These are phyloP conservation scores for Suhomyces yuchorum DNA, from an alignment of 1,139 yeast genomes.

Conservation along the genomic window DNA sequence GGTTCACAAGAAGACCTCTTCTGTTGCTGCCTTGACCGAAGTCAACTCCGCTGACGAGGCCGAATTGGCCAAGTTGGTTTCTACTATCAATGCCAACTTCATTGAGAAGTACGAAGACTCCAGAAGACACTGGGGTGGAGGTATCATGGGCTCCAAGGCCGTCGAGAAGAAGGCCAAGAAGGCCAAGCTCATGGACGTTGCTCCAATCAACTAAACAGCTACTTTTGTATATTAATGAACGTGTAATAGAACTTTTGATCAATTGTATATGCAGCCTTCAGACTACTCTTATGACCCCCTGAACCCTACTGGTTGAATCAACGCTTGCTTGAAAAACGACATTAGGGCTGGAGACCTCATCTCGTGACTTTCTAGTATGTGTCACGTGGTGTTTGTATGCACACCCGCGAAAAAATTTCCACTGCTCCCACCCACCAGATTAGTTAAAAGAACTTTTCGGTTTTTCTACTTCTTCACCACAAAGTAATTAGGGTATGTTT, in stretches of 20 bases:
- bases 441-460: slow-evolving; percentile 12
- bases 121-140: slow-evolving; percentile 99
- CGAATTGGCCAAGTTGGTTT: slow-evolving; percentile 86
- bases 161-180: slow-evolving; percentile 62
- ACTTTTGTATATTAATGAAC: slow-evolving; percentile 12
- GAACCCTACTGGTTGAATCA: no score
- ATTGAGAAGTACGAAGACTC: slow-evolving; percentile 88
- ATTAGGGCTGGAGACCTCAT: slow-evolving; percentile 19
- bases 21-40: slow-evolving; percentile 96
- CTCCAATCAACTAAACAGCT: slow-evolving; percentile 18
- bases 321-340: not conserved
- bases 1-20: slow-evolving; percentile 94
- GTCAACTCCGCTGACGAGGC: slow-evolving; percentile 93
- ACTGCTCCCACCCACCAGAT: slow-evolving; percentile 8
- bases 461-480: slow-evolving; percentile 11
- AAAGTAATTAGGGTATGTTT: slow-evolving; percentile 22
- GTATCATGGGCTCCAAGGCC: slow-evolving; percentile 94
- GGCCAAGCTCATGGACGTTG: slow-evolving; percentile 42
- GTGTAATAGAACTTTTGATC: not conserved
- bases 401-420: slow-evolving; percentile 13
- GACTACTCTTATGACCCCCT: no score
- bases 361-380: slow-evolving; percentile 9
- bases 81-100: slow-evolving; percentile 92
- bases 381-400: slow-evolving; percentile 7
- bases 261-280: not conserved